Evolutionary conservation across 139 green algal species (phyloP), one percentile per base, ranked within the genome.

Genomic region (Chlamydomonas urium): DNA sequence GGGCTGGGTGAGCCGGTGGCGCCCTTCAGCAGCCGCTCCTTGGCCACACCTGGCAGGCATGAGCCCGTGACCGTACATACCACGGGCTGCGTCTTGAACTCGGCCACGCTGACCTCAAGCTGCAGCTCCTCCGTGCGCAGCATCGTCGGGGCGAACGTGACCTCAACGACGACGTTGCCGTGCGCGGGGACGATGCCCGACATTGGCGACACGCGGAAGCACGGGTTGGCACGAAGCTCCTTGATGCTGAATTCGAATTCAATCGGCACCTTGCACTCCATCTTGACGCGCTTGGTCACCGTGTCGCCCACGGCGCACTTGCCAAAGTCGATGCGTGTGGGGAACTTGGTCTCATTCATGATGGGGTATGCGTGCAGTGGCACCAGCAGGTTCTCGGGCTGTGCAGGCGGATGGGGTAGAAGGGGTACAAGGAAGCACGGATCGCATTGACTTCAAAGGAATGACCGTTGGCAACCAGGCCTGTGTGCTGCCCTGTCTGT

Each of bases 281-380:
- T 67, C 36, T 68, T 83, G 59, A 85, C 66, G n/a, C 26, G 47
- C 56, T 79, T 79, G 69, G 57, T 74, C 26, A 72, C 57, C 38
- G 35, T 48, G 29, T 83, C 74, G 6, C 76, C 79, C 47, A 90
- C 5, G 17, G 75, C 72, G 35, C 61, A 85, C 42, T 69, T 75
- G 24, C 81, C 81, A 69, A 90, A 87, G 77, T 87, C 80, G 31
- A 90, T 59, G 5, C 75, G 66, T 31, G 62, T 80, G 47, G 84
- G 84, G 70, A 90, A 86, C 36, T 76, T 79, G 28, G 75, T 80
- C 45, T 85, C 70, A 65, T 90, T 90, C 53, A 85, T 77, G 34
- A 87, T 72, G 28, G 81, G 84, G 79, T 90, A 90, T 4, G 66
- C 84, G 63, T 90, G 84, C 26, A 90, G 61, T 5, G 84, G 84